Percentiles rank a stretch among this genome's conserved stretches.
These are phyloP conservation scores for Paramecium octaurelia DNA, from an alignment of 73 alveolate genomes.

Conservation along the genomic window DNA sequence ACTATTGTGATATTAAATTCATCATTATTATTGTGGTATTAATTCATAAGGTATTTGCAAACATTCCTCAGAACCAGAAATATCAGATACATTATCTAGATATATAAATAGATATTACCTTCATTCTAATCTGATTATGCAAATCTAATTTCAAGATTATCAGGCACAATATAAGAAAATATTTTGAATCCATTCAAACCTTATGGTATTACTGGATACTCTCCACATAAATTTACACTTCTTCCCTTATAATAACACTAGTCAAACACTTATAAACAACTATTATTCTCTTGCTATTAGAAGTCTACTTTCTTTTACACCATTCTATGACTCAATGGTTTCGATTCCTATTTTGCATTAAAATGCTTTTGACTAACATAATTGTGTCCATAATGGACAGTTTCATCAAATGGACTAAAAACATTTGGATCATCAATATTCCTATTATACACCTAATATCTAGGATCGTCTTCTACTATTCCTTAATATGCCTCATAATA, in stretches of 20 bases:
- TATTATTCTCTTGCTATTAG: background rate
- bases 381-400: background rate
- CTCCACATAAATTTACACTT: slow-evolving; percentile 6
- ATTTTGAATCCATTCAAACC: background rate
- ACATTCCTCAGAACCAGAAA: background rate
- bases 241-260: background rate
- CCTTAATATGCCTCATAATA: background rate
- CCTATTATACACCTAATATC: background rate
- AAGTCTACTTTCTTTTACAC: background rate
- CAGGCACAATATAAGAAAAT: slow-evolving; percentile 12
- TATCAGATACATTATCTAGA: background rate
- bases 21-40: background rate
- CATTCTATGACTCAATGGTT: background rate
- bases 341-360: background rate
- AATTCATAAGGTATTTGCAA: slow-evolving; percentile 1
- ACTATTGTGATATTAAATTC: background rate
- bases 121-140: background rate
- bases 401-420: slow-evolving; percentile 17
- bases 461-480: background rate
- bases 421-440: background rate
- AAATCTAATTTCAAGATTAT: background rate
- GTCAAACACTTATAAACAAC: background rate
- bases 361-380: background rate
- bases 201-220: background rate
- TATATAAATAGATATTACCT: background rate